phyloP scores from a whole-genome alignment of 2,329 filamentous ascomycete genomes.

The Juglanconis oblonga region DNA sequence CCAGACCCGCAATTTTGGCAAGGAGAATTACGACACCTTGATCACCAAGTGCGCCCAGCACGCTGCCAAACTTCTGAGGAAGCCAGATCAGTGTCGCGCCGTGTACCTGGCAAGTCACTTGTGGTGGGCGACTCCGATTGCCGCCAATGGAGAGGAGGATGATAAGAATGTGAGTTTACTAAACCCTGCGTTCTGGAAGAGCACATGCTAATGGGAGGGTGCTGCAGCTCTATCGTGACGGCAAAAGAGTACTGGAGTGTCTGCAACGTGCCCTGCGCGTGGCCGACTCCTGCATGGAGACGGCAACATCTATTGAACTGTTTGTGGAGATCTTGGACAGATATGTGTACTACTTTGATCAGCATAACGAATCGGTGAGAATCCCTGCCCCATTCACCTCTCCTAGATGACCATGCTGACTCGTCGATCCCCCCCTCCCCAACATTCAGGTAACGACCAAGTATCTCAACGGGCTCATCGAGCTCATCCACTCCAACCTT shows the following conservation, averaged over 20 bases:
- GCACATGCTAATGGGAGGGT: not conserved
- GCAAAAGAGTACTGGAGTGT: constrained; percentile 94
- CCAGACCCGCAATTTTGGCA: constrained; percentile 83
- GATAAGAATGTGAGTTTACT: constrained; percentile 66
- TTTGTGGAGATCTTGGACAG: constrained; percentile 98
- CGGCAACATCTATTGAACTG: constrained; percentile 91
- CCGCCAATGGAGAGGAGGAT: constrained; percentile 74
- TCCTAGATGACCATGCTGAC: too few relatives aligned
- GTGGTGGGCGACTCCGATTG: constrained; percentile 93
- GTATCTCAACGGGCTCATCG: constrained; percentile 95
- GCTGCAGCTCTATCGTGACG: constrained; percentile 86
- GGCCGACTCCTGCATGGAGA: constrained; percentile 98
- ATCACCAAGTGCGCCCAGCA: constrained; percentile 98
- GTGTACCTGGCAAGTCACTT: constrained; percentile 95
- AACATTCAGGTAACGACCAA: constrained; percentile 74
- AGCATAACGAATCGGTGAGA: constrained; percentile 88
- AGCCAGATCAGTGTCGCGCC: constrained; percentile 95
- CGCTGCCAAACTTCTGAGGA: constrained; percentile 93
- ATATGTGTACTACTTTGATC: constrained; percentile 99
- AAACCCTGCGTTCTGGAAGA: constrained; percentile 6
- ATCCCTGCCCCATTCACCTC: not conserved
- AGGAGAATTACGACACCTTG: constrained; percentile 97
- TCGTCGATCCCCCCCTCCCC: not conserved
- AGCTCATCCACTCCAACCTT: constrained; percentile 95
- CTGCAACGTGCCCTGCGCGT: constrained; percentile 92